A percentile compares a stretch with the other conserved stretches of the same genome.
Conservation (phyloP, 164 flowering plant genomes). For the Nelumbo lutea region DNA sequence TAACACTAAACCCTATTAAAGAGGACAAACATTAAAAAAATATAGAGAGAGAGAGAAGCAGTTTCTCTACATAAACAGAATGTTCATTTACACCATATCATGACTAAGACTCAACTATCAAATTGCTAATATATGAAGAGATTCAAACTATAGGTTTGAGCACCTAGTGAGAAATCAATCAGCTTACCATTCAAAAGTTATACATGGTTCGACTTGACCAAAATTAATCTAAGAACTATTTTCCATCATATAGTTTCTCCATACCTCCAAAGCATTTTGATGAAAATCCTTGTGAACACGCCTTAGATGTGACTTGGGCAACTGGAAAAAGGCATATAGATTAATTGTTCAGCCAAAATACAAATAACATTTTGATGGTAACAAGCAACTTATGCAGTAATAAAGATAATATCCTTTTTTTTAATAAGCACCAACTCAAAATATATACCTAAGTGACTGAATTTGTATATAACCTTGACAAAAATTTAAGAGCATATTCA, state of each 20-base stretch:
- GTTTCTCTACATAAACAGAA: too few relatives aligned
- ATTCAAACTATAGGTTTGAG: not conserved
- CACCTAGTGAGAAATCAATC: not conserved
- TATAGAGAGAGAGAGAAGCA: too few relatives aligned
- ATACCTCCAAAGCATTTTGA: constrained; percentile 62
- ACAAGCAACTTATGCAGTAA: not conserved
- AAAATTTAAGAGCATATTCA: not conserved
- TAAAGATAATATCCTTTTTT: not conserved
- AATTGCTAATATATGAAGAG: not conserved
- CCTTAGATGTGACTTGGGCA: constrained; percentile 73
- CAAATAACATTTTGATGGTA: not conserved
- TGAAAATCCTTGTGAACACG: constrained; percentile 79
- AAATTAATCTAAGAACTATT: not conserved
- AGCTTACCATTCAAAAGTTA: not conserved
- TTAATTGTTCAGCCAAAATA: constrained; percentile 2
- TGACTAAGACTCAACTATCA: not conserved
- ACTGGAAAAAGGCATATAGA: constrained; percentile 27
- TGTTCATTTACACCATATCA: too few relatives aligned
- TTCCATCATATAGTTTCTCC: constrained; percentile 1
- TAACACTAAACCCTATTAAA: too few relatives aligned
- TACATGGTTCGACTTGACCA: not conserved
- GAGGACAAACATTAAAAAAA: too few relatives aligned
- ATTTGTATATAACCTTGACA: not conserved
- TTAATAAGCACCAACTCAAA: not conserved
- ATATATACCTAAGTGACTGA: not conserved